A percentile compares a stretch with the other conserved stretches of the same genome.
Conservation (phyloP, 2,329 filamentous ascomycete species). For the Ophioceras dolichostomum region DNA sequence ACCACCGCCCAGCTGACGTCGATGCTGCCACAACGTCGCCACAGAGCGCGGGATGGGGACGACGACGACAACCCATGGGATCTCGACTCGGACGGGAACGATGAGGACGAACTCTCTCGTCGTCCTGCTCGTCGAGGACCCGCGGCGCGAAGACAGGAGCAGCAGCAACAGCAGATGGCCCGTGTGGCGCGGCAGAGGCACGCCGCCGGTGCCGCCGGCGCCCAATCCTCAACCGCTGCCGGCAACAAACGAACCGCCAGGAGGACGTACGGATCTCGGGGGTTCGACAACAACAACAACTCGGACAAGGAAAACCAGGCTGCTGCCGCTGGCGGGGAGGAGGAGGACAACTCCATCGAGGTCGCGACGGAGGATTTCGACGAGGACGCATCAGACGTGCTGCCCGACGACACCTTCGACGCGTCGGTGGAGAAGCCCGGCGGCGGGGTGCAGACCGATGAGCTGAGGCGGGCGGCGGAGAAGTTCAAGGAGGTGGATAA, state of each 20-base stretch:
- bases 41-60: slow-evolving; percentile 17
- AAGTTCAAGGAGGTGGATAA: slow-evolving; percentile 60
- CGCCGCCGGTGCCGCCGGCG: slow-evolving; percentile 5
- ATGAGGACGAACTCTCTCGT: too few relatives aligned
- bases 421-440: slow-evolving; percentile 3
- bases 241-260: slow-evolving; percentile 12
- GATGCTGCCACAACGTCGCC: slow-evolving; percentile 39
- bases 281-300: slow-evolving; percentile 10
- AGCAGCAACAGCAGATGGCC: slow-evolving; percentile 9
- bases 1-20: slow-evolving; percentile 43
- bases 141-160: too few relatives aligned
- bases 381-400: slow-evolving; percentile 2
- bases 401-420: slow-evolving; percentile 32
- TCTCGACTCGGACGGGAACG: slow-evolving; percentile 26
- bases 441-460: slow-evolving; percentile 19
- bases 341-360: slow-evolving; percentile 18
- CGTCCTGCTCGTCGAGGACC: too few relatives aligned
- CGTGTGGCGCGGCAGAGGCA: slow-evolving; percentile 7
- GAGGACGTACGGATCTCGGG: slow-evolving; percentile 36
- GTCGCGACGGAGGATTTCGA: slow-evolving; percentile 20
- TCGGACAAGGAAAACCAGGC: slow-evolving; percentile 48
- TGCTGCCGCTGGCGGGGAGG: slow-evolving; percentile 15
- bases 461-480: slow-evolving; percentile 44
- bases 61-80: slow-evolving; percentile 23
- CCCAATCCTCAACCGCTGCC: slow-evolving; percentile 6